Evolutionary conservation across 371 early-diverging fungal species (phyloP).

Genomic region (Dichotomocladium elegans): DNA sequence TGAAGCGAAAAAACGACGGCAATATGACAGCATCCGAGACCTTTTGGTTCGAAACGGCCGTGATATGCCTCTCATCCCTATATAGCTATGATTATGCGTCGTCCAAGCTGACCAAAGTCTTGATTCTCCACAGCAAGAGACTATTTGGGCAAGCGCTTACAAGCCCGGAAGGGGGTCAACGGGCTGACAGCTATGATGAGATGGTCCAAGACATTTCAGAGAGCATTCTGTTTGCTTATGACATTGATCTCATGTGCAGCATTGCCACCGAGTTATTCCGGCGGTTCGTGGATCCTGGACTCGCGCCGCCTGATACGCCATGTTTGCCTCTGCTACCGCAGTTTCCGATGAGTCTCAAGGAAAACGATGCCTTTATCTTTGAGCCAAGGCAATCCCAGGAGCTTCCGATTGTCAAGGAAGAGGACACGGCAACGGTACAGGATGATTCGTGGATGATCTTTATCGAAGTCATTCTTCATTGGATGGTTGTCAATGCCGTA

Average conservation of each 20-base stretch:
- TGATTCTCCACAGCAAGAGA: constrained; percentile 7
- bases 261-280: constrained; percentile 30
- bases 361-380: constrained; percentile 21
- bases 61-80: constrained; percentile 47
- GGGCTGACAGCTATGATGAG: constrained; percentile 4
- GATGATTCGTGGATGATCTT: constrained; percentile 32
- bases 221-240: constrained; percentile 24
- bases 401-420: not conserved
- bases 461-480: constrained; percentile 39
- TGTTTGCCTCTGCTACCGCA: constrained; percentile 16
- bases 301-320: constrained; percentile 13
- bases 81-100: constrained; percentile 53
- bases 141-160: constrained; percentile 6
- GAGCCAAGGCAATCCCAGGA: constrained; percentile 2
- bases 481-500: constrained; percentile 38
- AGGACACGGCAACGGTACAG: not conserved
- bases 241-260: constrained; percentile 31
- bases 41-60: constrained; percentile 52
- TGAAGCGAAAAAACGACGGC: not conserved
- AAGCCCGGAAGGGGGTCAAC: not conserved
- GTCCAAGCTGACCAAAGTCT: constrained; percentile 41
- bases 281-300: constrained; percentile 14
- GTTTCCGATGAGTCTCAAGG: constrained; percentile 1
- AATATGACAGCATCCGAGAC: too few relatives aligned
- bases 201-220: constrained; percentile 18